phyloP scores from a whole-genome alignment of 2,329 filamentous ascomycete genomes.

The Aspergillus sergii region DNA sequence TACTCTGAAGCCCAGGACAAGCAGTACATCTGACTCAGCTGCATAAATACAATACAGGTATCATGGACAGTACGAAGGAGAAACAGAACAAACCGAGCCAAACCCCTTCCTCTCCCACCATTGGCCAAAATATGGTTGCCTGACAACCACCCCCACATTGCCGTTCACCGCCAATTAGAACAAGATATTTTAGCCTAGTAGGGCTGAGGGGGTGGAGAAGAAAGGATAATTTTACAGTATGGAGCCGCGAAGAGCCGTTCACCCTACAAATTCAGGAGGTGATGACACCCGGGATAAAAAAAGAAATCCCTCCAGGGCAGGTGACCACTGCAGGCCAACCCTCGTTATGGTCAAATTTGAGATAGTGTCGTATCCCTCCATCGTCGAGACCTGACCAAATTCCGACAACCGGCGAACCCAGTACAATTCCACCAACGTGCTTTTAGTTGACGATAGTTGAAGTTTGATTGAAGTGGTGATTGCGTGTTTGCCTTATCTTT shows the following conservation, averaged over 20 bases:
- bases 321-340: not conserved
- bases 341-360: not conserved
- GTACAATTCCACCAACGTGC: not conserved
- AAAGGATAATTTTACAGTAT: not conserved
- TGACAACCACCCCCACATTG: not conserved
- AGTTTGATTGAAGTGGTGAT: not conserved
- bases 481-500: not conserved
- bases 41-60: no score
- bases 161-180: not conserved
- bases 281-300: not conserved
- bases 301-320: not conserved
- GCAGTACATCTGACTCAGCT: no score
- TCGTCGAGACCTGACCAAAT: not conserved
- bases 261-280: not conserved
- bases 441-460: not conserved
- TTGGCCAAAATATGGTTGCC: slow-evolving; percentile 2
- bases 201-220: not conserved
- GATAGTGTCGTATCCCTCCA: not conserved
- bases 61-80: no score
- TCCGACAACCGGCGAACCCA: not conserved
- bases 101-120: not conserved
- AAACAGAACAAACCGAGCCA: not conserved
- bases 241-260: not conserved
- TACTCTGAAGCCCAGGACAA: no score
- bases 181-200: not conserved